Conservation (phyloP, 805 yeast genomes). For the Candida nitratophila region DNA sequence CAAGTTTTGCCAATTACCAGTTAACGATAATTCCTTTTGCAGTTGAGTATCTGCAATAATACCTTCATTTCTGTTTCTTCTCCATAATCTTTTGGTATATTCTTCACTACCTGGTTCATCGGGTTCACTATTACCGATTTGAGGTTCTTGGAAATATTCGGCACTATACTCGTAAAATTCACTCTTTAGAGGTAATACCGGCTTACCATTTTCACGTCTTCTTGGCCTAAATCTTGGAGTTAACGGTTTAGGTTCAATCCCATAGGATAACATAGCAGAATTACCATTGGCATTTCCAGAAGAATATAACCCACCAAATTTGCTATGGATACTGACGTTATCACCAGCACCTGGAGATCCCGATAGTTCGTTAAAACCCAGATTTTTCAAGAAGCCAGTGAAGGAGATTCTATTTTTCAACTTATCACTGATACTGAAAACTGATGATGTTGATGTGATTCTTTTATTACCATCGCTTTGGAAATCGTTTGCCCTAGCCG, state of each 20-base stretch:
- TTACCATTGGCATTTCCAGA: not conserved
- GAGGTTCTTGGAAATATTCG: conserved; percentile 96
- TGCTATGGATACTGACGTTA: conserved; percentile 11
- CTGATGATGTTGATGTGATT: conserved; percentile 16
- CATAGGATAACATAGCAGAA: conserved; percentile 14
- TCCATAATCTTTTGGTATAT: conserved; percentile 77
- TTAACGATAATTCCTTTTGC: conserved; percentile 74
- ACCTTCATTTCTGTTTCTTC: conserved; percentile 80
- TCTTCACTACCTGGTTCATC: conserved; percentile 93
- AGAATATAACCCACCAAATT: conserved; percentile 14
- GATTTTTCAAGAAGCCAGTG: conserved; percentile 13
- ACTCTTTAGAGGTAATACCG: conserved; percentile 49
- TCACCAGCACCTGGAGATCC: conserved; percentile 3
- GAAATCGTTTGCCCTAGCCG: not conserved
- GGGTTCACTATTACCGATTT: conserved; percentile 72
- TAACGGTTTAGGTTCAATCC: conserved; percentile 44
- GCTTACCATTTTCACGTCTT: conserved; percentile 24
- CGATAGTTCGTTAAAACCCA: conserved; percentile 12
- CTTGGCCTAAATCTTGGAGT: conserved; percentile 46
- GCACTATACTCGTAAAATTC: conserved; percentile 69
- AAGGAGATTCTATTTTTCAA: conserved; percentile 13
- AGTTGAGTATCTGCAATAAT: conserved; percentile 86
- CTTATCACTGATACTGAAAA: conserved; percentile 10
- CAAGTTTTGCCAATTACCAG: conserved; percentile 79
- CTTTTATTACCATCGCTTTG: conserved; percentile 6